Evolutionary conservation across 2,329 filamentous ascomycete species (phyloP), one percentile per base, ranked within the genome.

Genomic region (Drechslerella coelobrocha): DNA sequence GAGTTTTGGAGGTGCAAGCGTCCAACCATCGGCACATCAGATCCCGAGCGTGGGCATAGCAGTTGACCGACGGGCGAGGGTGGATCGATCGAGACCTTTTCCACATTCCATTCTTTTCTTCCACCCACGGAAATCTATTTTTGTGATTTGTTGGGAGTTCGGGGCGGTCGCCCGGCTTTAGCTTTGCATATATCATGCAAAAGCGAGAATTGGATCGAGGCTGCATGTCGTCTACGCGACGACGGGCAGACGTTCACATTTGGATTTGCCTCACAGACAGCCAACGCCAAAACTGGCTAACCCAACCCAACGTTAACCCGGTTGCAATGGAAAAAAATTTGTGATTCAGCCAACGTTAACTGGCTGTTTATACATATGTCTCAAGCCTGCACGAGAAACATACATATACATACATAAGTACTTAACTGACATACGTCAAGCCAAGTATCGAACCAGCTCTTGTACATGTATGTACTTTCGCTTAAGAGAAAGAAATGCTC

Each of bases 311-410:
- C 6, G 12, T 31, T 12, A 31, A 31, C n/a, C n/a, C n/a, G n/a
- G n/a, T n/a, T n/a, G n/a, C n/a, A n/a, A n/a, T n/a, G n/a, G n/a
- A n/a, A n/a, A n/a, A n/a, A n/a, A n/a, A n/a, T n/a, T n/a, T n/a
- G n/a, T n/a, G n/a, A n/a, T n/a, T n/a, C n/a, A n/a, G 41, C 19
- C n/a, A 45, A 45, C 41, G 41, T 45, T 21, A 45, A 45, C 41
- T 6, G 9, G 41, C 41, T 8, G 37, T 14, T 14, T 12, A 12
- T 12, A 41, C 37, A 45, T 31, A 31, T 45, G 41, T 45, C 41
- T 45, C 17, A 45, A 21, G 41, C 41, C 17, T 19, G 41, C 41
- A 17, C 19, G 19, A 39, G 34, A 39, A 39, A 39, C 34, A n/a
- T n/a, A n/a, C n/a, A n/a, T n/a, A n/a, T n/a, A n/a, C n/a, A n/a